A percentile compares a stretch with the other conserved stretches of the same genome.
Conservation (phyloP, 2,329 filamentous ascomycete genomes). For the Beauveria scarabaeidicola region DNA sequence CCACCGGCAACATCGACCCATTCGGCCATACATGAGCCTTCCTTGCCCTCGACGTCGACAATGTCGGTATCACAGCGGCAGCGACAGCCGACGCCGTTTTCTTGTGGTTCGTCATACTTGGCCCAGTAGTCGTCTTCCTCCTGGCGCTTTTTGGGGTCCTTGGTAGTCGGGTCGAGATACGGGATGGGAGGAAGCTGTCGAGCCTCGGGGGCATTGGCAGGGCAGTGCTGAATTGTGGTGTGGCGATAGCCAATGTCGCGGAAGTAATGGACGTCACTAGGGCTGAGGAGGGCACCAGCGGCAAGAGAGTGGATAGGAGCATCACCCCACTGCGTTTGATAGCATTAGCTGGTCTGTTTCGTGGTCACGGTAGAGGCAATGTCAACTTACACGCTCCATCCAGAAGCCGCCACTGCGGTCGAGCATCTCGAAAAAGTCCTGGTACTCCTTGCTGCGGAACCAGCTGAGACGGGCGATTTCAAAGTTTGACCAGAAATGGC, state of each 20-base stretch:
- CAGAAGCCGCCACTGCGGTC: conserved; percentile 96
- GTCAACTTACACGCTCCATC: conserved; percentile 77
- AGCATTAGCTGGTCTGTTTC: not conserved
- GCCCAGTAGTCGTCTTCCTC: conserved; percentile 98
- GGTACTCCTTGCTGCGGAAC: conserved; percentile 95
- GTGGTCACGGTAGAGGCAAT: not conserved
- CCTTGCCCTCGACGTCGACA: conserved; percentile 94
- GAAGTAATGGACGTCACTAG: conserved; percentile 93
- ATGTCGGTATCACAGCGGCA: conserved; percentile 97
- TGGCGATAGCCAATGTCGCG: conserved; percentile 97
- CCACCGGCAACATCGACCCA: conserved; percentile 97
- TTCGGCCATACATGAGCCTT: conserved; percentile 87
- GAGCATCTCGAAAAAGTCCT: conserved; percentile 99
- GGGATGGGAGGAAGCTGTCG: conserved; percentile 74
- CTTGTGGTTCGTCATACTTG: conserved; percentile 73
- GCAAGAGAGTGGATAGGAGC: conserved; percentile 97
- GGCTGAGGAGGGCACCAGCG: conserved; percentile 74
- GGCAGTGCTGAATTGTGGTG: conserved; percentile 97
- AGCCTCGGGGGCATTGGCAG: conserved; percentile 76
- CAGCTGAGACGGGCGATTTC: conserved; percentile 92
- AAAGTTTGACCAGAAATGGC: conserved; percentile 99
- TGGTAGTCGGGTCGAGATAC: conserved; percentile 72
- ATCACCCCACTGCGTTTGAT: conserved; percentile 75
- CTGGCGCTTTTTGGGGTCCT: conserved; percentile 71
- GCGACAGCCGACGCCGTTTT: conserved; percentile 93